Conservation (phyloP, 768 basidiomycete species). For the Panaeolus papilionaceus region DNA sequence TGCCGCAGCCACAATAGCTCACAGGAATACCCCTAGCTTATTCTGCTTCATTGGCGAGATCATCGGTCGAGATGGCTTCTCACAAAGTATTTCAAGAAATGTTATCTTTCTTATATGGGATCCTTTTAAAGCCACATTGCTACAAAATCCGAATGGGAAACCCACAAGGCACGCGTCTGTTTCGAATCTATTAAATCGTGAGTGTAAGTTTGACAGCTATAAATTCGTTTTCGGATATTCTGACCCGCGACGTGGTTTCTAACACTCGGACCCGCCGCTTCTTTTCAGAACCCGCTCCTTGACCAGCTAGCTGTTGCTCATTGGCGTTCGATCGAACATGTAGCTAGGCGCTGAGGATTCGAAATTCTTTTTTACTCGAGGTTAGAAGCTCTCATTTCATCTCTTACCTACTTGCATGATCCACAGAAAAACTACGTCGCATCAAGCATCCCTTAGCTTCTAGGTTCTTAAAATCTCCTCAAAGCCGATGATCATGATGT, state of each 20-base stretch:
- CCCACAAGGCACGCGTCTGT: conserved; percentile 12
- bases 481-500: conserved; percentile 12
- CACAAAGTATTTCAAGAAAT: not conserved
- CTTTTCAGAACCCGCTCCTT: not conserved
- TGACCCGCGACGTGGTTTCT: conserved; percentile 6
- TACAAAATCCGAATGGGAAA: not conserved
- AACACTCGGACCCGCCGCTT: conserved; percentile 11
- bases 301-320: not conserved
- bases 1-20: not conserved
- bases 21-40: not conserved
- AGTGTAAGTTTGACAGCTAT: not conserved
- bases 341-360: conserved; percentile 12
- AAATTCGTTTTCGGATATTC: conserved; percentile 12
- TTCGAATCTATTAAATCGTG: conserved; percentile 11
- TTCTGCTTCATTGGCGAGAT: not conserved
- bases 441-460: conserved; percentile 9
- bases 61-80: not conserved
- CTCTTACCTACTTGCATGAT: not conserved
- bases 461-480: conserved; percentile 12
- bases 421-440: not conserved
- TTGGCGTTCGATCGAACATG: not conserved
- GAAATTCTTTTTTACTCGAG: conserved; percentile 7
- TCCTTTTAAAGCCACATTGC: not conserved
- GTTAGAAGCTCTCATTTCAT: not conserved
- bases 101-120: not conserved